phyloP scores from a whole-genome alignment of 129 eudicot species.

The Tanacetum coccineum region DNA sequence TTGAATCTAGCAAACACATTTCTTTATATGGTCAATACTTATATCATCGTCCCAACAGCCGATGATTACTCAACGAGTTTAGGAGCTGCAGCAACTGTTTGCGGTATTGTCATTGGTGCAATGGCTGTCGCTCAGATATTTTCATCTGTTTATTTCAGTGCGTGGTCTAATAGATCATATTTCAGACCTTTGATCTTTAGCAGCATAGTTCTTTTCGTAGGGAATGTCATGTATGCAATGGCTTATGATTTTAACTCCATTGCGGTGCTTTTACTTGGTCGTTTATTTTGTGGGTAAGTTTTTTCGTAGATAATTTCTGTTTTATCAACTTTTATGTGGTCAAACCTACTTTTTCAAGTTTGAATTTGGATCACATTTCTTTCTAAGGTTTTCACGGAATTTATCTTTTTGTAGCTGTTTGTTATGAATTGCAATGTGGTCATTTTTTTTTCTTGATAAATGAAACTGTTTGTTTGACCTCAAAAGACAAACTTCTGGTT shows the following conservation, averaged over 20 bases:
- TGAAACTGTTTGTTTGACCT: background rate
- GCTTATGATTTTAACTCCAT: conserved; percentile 78
- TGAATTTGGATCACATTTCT: background rate
- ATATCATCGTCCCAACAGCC: conserved; percentile 90
- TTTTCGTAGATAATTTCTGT: conserved; percentile 6
- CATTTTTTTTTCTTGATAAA: background rate
- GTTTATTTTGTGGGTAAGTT: conserved; percentile 79
- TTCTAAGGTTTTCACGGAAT: background rate
- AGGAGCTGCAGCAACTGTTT: conserved; percentile 92
- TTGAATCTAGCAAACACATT: conserved; percentile 83
- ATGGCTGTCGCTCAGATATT: conserved; percentile 97
- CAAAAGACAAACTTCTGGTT: background rate
- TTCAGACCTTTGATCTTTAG: conserved; percentile 82
- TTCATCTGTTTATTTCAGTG: conserved; percentile 89
- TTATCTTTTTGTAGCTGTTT: background rate
- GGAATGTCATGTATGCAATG: conserved; percentile 81
- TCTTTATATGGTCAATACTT: conserved; percentile 92
- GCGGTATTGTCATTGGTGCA: conserved; percentile 92
- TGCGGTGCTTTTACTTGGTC: conserved; percentile 72
- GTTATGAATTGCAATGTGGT: background rate
- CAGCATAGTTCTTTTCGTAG: conserved; percentile 81
- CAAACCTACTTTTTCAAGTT: background rate
- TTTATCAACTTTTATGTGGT: background rate
- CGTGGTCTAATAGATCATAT: conserved; percentile 93
- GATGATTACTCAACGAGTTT: conserved; percentile 86